These are phyloP conservation scores for Amanita pallidorosea DNA, from an alignment of 768 basidiomycete genomes.

Conservation along the genomic window DNA sequence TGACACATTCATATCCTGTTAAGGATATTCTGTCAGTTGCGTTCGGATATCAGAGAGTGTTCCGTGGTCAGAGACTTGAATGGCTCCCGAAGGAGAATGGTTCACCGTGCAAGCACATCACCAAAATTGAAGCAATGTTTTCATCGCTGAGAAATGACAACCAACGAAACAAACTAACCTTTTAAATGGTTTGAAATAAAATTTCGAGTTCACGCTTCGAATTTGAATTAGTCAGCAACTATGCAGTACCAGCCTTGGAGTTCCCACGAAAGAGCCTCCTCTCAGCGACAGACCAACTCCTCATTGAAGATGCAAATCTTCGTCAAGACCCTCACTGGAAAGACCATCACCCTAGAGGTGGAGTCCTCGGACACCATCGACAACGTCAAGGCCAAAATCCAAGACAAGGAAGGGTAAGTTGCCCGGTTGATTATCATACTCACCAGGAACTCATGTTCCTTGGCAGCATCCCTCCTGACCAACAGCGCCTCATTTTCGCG, in stretches of 20 bases:
- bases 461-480: conserved; percentile 90
- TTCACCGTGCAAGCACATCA: conserved; percentile 57
- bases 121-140: conserved; percentile 13
- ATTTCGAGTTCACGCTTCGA: too few species aligned
- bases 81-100: conserved; percentile 61
- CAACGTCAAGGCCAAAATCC: conserved; percentile 78
- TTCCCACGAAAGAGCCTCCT: conserved; percentile 10
- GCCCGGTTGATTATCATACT: background rate
- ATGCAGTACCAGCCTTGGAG: conserved; percentile 9
- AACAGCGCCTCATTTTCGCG: conserved; percentile 92
- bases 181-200: background rate
- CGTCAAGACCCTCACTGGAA: conserved; percentile 81
- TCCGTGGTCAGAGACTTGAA: conserved; percentile 64
- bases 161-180: background rate
- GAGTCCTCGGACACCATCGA: conserved; percentile 96
- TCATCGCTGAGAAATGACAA: conserved; percentile 19
- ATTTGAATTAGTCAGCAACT: conserved; percentile 9
- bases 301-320: conserved; percentile 38
- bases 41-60: too few species aligned
- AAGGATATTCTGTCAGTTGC: too few species aligned
- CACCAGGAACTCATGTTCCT: background rate
- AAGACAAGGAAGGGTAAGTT: conserved; percentile 46
- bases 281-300: background rate
- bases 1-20: too few species aligned
- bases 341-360: conserved; percentile 98